Conservation (phyloP, 192 early-diverging fungal species). For the Geosiphon pyriformis region DNA sequence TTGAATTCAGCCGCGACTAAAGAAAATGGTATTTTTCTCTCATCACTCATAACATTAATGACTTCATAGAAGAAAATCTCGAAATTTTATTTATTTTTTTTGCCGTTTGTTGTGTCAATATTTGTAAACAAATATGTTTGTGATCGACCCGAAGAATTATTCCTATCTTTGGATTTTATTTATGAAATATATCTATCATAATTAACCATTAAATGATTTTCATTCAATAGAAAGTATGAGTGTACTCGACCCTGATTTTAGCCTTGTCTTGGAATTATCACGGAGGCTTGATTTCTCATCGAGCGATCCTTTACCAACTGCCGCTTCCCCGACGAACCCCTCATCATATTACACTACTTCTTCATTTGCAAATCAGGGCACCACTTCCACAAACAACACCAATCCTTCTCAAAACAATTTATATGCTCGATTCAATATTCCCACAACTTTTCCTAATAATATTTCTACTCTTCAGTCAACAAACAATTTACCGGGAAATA, state of each 20-base stretch:
- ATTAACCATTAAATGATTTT: not conserved
- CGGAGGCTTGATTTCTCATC: not conserved
- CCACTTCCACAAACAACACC: not conserved
- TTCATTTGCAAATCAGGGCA: not conserved
- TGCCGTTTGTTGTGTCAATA: too few relatives aligned
- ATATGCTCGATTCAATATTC: not conserved
- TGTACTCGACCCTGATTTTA: not conserved
- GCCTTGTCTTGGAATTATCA: conserved; percentile 4
- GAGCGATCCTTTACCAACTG: not conserved
- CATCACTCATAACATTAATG: too few relatives aligned
- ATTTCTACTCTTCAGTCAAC: not conserved
- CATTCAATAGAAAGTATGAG: not conserved
- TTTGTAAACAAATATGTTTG: too few relatives aligned
- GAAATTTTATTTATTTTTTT: not conserved
- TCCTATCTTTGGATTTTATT: not conserved
- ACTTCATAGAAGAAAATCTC: too few relatives aligned
- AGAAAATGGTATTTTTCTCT: not conserved
- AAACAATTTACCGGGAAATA: not conserved
- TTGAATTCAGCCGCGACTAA: not conserved
- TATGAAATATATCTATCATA: not conserved
- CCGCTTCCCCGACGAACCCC: not conserved
- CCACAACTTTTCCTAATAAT: not conserved
- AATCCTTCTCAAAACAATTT: not conserved
- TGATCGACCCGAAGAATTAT: not conserved
- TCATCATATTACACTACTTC: not conserved